These are phyloP conservation scores for Tylopilus balloui DNA, from an alignment of 768 basidiomycete genomes.

Conservation along the genomic window DNA sequence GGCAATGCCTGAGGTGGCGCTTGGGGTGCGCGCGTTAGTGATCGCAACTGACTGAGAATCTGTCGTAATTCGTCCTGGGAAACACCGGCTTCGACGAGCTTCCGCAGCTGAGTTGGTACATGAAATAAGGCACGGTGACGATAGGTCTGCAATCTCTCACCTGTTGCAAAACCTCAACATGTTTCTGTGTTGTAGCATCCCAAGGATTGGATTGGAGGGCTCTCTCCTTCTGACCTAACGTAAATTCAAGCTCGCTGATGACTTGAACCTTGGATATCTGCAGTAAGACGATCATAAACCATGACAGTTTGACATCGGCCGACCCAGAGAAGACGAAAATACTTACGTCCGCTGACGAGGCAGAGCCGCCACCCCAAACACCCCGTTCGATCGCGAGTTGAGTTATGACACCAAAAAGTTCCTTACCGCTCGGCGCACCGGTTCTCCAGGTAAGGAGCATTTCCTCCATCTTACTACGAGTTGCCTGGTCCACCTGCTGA, in stretches of 20 bases:
- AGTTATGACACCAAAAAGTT: constrained; percentile 78
- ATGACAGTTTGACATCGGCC: neutral
- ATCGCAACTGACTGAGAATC: constrained; percentile 67
- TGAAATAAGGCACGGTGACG: constrained; percentile 3
- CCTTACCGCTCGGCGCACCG: constrained; percentile 72
- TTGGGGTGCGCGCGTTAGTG: constrained; percentile 44
- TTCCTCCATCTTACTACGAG: constrained; percentile 95
- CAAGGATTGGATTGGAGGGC: constrained; percentile 66
- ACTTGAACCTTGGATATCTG: constrained; percentile 75
- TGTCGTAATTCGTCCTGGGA: constrained; percentile 76
- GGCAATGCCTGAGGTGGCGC: constrained; percentile 32
- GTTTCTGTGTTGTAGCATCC: constrained; percentile 62
- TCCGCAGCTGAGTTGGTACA: constrained; percentile 47
- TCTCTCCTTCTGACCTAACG: constrained; percentile 77
- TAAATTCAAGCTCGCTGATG: constrained; percentile 76
- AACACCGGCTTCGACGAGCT: constrained; percentile 73
- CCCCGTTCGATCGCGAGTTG: constrained; percentile 83
- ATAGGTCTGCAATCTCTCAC: constrained; percentile 39
- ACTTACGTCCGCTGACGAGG: constrained; percentile 39
- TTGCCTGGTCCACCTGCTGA: constrained; percentile 74
- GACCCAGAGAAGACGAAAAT: neutral
- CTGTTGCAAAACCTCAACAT: constrained; percentile 77
- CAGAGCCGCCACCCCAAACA: constrained; percentile 63
- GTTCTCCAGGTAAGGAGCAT: constrained; percentile 95
- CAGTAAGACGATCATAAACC: neutral